Base-by-base conservation (phyloP, 805 yeast genomes). In the Cyberlindnera euphorbiiphila region DNA sequence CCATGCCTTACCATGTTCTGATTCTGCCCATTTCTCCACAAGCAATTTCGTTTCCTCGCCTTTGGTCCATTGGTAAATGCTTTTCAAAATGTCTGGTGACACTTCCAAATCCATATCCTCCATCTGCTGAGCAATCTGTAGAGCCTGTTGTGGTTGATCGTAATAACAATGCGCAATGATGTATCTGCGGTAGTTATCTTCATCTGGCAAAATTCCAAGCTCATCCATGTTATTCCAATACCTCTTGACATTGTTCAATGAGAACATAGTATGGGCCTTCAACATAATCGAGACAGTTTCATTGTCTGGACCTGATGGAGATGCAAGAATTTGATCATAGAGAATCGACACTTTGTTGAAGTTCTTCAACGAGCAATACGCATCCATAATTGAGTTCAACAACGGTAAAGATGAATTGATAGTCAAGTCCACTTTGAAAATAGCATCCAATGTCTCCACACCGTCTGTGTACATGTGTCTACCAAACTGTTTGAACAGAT, bases 111-210 rank as follows among this genome's bases (percentile, higher is more conserved):
- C 77, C 43, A 68, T 65, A 24, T 71, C 72, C 21, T 62, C 67
- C 56, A 78, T 69, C 20, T 64, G 65, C 15, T 66, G 62, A 4
- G 76, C 66, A 19, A 77, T 56, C 13, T 63, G 61, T 6, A 78
- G 59, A 0, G 93, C 93, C 4, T 72, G 69, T 9, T 69, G 69
- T 25, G 68, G 71, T 31, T 69, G 62, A 8, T 82, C 87, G 52
- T 78, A 77, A 47, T 79, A 80, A 42, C 84, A 81, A 54, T 82
- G 79, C 0, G 87, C 85, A 39, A 81, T 72, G 23, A 85, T 57
- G 49, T 74, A 79, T 54, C 81, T 86, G 27, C 68, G 69, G 52
- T 70, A 72, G 23, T 79, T 68, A 9, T 66, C 66, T 24, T 69
- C 59, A 41, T 73, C 69, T 0, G 85, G 85, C 10, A 65, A 46